Percentiles rank a stretch among this genome's conserved stretches.
phyloP scores from a whole-genome alignment of 352 stramenopile genomes.

The Globisporangium cystogenes region DNA sequence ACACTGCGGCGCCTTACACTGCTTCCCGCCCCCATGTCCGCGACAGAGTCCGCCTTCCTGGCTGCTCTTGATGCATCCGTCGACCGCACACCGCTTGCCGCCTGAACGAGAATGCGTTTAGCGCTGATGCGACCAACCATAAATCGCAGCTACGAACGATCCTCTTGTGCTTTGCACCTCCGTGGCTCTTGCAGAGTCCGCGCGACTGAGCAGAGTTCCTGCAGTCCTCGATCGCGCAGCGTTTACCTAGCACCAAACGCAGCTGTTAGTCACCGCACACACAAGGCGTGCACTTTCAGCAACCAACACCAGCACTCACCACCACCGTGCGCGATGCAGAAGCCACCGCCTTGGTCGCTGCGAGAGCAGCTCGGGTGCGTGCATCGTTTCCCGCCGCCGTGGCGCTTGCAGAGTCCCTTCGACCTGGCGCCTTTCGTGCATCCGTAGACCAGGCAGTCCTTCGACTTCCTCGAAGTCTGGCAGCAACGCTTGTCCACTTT shows the following conservation, averaged over 20 bases:
- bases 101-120: no score
- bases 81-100: conserved; percentile 51
- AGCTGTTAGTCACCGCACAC: background rate
- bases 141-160: no score
- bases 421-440: conserved; percentile 76
- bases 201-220: conserved; percentile 80
- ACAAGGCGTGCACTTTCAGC: background rate
- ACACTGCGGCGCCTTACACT: conserved; percentile 25
- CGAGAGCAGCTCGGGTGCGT: conserved; percentile 41
- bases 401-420: conserved; percentile 78
- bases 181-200: conserved; percentile 83
- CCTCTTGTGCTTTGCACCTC: conserved; percentile 28
- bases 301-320: conserved; percentile 27
- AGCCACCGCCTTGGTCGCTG: conserved; percentile 83
- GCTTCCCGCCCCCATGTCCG: conserved; percentile 37
- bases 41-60: conserved; percentile 68
- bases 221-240: conserved; percentile 51
- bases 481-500: conserved; percentile 12
- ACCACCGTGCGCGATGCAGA: conserved; percentile 78
- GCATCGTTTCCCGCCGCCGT: conserved; percentile 80
- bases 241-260: conserved; percentile 35
- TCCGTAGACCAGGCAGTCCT: conserved; percentile 58
- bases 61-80: conserved; percentile 64
- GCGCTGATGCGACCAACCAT: no score
- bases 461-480: conserved; percentile 54